phyloP scores from a whole-genome alignment of 768 basidiomycete genomes.

The Scleroderma bovista region DNA sequence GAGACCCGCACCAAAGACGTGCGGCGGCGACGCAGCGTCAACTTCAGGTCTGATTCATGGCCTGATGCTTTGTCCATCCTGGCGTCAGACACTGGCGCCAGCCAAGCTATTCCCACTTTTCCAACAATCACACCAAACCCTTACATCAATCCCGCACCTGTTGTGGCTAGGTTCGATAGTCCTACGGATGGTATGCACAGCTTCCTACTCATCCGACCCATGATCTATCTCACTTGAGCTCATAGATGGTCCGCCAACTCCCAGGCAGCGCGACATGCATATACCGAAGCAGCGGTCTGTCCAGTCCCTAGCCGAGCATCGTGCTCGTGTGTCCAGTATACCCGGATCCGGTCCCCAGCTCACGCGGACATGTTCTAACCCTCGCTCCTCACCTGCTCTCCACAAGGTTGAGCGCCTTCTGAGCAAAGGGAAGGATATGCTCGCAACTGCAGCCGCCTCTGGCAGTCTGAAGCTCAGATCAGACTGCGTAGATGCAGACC shows the following conservation, averaged over 20 bases:
- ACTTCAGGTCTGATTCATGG: conserved; percentile 21
- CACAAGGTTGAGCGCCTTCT: conserved; percentile 31
- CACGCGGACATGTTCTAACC: background rate
- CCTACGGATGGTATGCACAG: conserved; percentile 10
- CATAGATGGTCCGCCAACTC: background rate
- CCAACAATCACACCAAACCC: conserved; percentile 26
- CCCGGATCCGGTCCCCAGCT: conserved; percentile 1
- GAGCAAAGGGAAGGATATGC: conserved; percentile 26
- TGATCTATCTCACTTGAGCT: background rate
- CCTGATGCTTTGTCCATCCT: conserved; percentile 11
- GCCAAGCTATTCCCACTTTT: conserved; percentile 10
- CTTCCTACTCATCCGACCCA: background rate
- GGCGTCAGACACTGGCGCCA: background rate
- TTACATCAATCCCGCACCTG: conserved; percentile 34
- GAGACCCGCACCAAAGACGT: conserved; percentile 16
- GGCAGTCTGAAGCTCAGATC: conserved; percentile 5
- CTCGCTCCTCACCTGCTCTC: conserved; percentile 21
- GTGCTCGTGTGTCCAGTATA: background rate
- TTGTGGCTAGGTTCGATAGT: conserved; percentile 7
- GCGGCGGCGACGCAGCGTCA: conserved; percentile 8
- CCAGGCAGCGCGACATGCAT: background rate
- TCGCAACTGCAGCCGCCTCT: conserved; percentile 16
- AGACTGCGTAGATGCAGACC: conserved; percentile 8
- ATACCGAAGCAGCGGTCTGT: background rate
- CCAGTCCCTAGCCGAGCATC: conserved; percentile 7